Percentiles rank a stretch among this genome's conserved stretches.
phyloP scores from a whole-genome alignment of 2,329 filamentous ascomycete species.

The Tolypocladium ophioglossoides region DNA sequence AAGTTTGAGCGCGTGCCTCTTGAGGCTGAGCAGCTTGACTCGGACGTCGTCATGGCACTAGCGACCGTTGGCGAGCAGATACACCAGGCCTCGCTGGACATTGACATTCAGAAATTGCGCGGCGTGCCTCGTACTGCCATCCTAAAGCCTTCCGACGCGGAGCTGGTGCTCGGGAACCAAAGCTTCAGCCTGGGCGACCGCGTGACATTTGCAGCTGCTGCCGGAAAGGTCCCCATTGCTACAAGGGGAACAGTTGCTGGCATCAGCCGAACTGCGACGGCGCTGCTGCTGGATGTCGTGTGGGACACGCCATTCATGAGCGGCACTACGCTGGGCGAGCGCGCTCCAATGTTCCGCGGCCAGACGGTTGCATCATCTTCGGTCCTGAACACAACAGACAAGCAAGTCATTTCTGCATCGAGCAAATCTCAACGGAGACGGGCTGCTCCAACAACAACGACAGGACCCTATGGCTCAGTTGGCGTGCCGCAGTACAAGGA shows the following conservation, averaged over 20 bases:
- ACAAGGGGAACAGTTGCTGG: constrained; percentile 90
- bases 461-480: constrained; percentile 43
- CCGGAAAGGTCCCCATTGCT: constrained; percentile 89
- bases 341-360: constrained; percentile 86
- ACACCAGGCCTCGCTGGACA: constrained; percentile 37
- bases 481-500: constrained; percentile 54
- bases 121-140: constrained; percentile 79
- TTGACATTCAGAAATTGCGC: constrained; percentile 59
- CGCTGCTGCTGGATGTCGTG: constrained; percentile 76
- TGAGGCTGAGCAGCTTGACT: constrained; percentile 93
- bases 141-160: constrained; percentile 90
- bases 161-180: constrained; percentile 81
- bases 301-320: constrained; percentile 97
- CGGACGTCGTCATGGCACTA: constrained; percentile 72
- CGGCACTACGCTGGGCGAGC: constrained; percentile 80
- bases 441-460: constrained; percentile 36
- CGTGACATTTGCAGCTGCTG: constrained; percentile 83
- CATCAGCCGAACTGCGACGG: constrained; percentile 77
- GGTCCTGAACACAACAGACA: constrained; percentile 77
- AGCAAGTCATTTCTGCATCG: constrained; percentile 66
- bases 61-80: constrained; percentile 63
- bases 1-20: constrained; percentile 92
- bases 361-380: constrained; percentile 83
- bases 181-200: constrained; percentile 78
- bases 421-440: constrained; percentile 39